A percentile compares a stretch with the other conserved stretches of the same genome.
phyloP scores from a whole-genome alignment of 2,329 filamentous ascomycete genomes.

The Drechslerella stenobrocha region DNA sequence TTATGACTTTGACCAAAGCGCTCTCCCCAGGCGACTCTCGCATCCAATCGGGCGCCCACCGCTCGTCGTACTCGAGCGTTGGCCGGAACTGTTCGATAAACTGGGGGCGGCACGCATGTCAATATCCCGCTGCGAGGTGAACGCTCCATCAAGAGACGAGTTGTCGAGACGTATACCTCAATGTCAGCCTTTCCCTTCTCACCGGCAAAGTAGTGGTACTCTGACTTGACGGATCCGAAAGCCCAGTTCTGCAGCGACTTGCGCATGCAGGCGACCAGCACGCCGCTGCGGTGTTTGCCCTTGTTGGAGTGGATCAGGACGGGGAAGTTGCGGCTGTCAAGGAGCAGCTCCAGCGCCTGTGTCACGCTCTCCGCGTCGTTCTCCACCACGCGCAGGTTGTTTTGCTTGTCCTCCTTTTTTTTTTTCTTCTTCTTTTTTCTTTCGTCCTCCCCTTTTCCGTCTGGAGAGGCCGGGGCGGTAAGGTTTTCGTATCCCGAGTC shows the following conservation, averaged over 20 bases:
- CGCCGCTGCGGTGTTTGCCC: constrained; percentile 52
- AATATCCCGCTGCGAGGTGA: background rate
- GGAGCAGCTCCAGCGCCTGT: constrained; percentile 48
- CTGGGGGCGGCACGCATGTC: constrained; percentile 12
- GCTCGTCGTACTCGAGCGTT: constrained; percentile 49
- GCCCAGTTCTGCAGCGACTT: constrained; percentile 52
- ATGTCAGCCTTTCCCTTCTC: constrained; percentile 53
- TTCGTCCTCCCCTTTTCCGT: constrained; percentile 8
- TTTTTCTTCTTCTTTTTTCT: constrained; percentile 17
- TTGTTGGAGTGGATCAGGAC: constrained; percentile 53
- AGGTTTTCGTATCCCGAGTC: background rate
- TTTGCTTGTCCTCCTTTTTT: constrained; percentile 29
- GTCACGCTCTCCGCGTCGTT: constrained; percentile 50
- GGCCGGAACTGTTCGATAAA: constrained; percentile 53
- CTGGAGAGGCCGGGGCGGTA: background rate
- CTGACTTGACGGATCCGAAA: constrained; percentile 50
- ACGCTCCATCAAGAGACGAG: background rate
- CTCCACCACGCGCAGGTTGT: constrained; percentile 19
- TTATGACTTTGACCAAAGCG: constrained; percentile 20
- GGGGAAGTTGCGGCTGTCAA: constrained; percentile 51
- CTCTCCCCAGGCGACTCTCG: constrained; percentile 22
- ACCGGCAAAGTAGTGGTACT: constrained; percentile 52
- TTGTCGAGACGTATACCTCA: constrained; percentile 40
- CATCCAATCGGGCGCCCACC: constrained; percentile 49
- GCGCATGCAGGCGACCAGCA: constrained; percentile 52